These are phyloP conservation scores for Colletotrichum chrysophilum DNA, from an alignment of 2,329 filamentous ascomycete genomes.

Conservation along the genomic window DNA sequence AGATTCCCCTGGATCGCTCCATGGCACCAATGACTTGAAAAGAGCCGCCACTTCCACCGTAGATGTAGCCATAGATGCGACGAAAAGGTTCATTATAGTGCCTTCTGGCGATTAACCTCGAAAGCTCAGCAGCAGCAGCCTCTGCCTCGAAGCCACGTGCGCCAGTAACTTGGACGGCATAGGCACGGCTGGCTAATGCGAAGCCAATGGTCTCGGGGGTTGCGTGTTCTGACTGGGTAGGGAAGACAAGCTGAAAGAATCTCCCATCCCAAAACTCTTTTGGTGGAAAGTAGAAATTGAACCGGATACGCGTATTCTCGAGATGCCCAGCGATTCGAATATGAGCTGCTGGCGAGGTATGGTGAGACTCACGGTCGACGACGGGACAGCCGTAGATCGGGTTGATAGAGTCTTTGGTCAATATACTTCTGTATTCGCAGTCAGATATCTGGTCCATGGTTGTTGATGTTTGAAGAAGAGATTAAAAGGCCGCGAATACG, in stretches of 20 bases:
- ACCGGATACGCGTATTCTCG: slow-evolving; percentile 20
- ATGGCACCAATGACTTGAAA: slow-evolving; percentile 22
- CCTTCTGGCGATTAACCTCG: slow-evolving; percentile 14
- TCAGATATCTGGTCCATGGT: background rate
- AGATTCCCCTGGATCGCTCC: slow-evolving; percentile 25
- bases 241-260: slow-evolving; percentile 27
- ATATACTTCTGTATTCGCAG: slow-evolving; percentile 27
- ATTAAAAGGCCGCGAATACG: background rate
- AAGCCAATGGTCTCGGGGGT: slow-evolving; percentile 19
- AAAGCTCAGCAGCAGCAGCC: slow-evolving; percentile 25
- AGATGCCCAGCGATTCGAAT: slow-evolving; percentile 22
- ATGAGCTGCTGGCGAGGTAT: slow-evolving; percentile 12
- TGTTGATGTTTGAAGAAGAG: background rate
- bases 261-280: slow-evolving; percentile 18
- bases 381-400: slow-evolving; percentile 8
- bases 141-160: slow-evolving; percentile 24
- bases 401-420: slow-evolving; percentile 27
- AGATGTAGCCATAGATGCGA: slow-evolving; percentile 26
- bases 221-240: slow-evolving; percentile 17
- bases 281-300: slow-evolving; percentile 27
- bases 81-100: slow-evolving; percentile 11
- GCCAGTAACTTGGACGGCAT: slow-evolving; percentile 24
- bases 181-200: slow-evolving; percentile 22
- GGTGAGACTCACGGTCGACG: slow-evolving; percentile 17
- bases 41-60: slow-evolving; percentile 28